Percentiles rank a stretch among this genome's conserved stretches.
phyloP scores from a whole-genome alignment of 2,329 filamentous ascomycete genomes.

The Boeremia exigua region DNA sequence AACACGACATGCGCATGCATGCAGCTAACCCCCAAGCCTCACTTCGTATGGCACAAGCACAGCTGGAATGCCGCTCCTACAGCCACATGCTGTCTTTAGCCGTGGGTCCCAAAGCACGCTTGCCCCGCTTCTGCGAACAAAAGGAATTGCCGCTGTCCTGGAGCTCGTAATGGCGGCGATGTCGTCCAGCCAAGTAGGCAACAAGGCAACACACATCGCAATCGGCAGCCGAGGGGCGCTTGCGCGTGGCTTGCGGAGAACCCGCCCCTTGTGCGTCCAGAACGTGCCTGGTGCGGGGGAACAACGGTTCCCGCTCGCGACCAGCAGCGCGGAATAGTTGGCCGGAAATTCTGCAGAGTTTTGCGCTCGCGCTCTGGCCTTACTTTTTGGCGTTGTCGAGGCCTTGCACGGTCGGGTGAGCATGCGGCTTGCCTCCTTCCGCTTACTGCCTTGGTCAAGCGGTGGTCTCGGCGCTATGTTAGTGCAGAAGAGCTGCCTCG shows the following conservation, averaged over 20 bases:
- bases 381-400: neutral
- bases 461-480: neutral
- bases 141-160: no score
- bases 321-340: conserved; percentile 4
- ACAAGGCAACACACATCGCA: conserved; percentile 9
- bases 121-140: no score
- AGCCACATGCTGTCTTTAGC: no score
- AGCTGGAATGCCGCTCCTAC: no score
- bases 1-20: no score
- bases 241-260: conserved; percentile 20
- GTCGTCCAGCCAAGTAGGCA: conserved; percentile 2
- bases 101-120: no score
- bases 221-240: conserved; percentile 8
- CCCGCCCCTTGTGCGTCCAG: conserved; percentile 17
- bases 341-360: neutral
- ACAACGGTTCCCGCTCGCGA: conserved; percentile 12
- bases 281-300: conserved; percentile 15
- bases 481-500: conserved; percentile 5
- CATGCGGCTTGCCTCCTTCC: neutral
- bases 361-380: neutral
- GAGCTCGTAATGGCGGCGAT: no score
- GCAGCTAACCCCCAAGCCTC: no score
- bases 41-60: no score
- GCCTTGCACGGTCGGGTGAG: neutral
- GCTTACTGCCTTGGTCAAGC: neutral